Conservation (phyloP, 83 land plant species). For the Isoetes engelmannii region DNA sequence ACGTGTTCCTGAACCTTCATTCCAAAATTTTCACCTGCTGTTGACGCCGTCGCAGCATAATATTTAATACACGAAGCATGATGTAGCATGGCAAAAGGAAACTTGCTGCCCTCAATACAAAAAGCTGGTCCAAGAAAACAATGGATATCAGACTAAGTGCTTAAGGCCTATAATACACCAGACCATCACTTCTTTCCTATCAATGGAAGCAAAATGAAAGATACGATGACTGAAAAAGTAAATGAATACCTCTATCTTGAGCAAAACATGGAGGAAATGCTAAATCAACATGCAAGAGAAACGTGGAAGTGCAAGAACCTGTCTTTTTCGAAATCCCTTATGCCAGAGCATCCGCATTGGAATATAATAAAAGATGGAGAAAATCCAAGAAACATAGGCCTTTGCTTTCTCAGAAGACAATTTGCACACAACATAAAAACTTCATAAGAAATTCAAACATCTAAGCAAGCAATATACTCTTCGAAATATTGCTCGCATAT, state of each 20-base stretch:
- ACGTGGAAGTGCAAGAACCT: neutral
- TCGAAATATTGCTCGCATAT: no score
- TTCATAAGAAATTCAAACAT: no score
- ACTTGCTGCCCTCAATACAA: conserved; percentile 64
- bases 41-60: conserved; percentile 63
- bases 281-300: neutral
- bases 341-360: neutral
- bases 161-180: neutral
- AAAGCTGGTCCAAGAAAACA: conserved; percentile 40
- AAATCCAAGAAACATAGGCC: neutral
- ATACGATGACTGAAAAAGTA: conserved; percentile 54
- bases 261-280: conserved; percentile 60
- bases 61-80: conserved; percentile 69
- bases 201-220: no score
- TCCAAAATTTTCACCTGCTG: conserved; percentile 41
- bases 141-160: no score
- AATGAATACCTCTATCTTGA: conserved; percentile 58
- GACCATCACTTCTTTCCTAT: no score
- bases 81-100: conserved; percentile 75
- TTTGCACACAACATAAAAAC: no score
- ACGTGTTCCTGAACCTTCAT: neutral
- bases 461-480: no score
- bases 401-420: neutral
- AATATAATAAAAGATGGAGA: neutral
- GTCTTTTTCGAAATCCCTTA: neutral